Evolutionary conservation across 192 early-diverging fungal species (phyloP).

Genomic region (Coemansia sp.): DNA sequence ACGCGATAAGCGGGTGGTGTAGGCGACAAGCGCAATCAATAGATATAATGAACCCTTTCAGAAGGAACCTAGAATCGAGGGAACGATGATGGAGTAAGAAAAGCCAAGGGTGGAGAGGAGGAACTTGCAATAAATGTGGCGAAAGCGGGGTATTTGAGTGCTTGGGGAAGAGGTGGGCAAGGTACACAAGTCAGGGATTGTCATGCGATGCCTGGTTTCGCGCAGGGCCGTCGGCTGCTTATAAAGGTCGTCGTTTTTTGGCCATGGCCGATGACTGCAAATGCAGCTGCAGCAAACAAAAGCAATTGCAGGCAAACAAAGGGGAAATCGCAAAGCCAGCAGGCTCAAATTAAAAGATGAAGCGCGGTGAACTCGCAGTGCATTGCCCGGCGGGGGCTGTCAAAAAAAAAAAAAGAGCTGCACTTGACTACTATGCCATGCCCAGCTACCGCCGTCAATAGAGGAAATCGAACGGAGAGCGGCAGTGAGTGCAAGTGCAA

Average conservation of each 20-base stretch:
- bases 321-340: constrained; percentile 5
- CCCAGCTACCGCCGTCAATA: not conserved
- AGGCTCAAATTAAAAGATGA: constrained; percentile 11
- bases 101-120: not conserved
- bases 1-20: not conserved
- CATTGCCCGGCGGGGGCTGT: constrained; percentile 4
- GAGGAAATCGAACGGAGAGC: not conserved
- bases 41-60: not conserved
- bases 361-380: constrained; percentile 9
- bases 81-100: not conserved
- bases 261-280: constrained; percentile 1
- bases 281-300: constrained; percentile 2
- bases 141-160: constrained; percentile 4
- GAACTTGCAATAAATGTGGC: constrained; percentile 3
- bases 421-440: not conserved
- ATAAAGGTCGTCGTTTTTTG: not conserved
- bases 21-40: not conserved
- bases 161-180: not conserved
- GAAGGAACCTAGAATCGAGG: constrained; percentile 7
- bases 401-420: not conserved
- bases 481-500: not conserved
- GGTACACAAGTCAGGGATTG: not conserved
- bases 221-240: constrained; percentile 5
- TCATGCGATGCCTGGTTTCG: not conserved
- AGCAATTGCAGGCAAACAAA: not conserved